Base-by-base conservation (phyloP, 164 flowering plant species). In the Umbellularia californica region DNA sequence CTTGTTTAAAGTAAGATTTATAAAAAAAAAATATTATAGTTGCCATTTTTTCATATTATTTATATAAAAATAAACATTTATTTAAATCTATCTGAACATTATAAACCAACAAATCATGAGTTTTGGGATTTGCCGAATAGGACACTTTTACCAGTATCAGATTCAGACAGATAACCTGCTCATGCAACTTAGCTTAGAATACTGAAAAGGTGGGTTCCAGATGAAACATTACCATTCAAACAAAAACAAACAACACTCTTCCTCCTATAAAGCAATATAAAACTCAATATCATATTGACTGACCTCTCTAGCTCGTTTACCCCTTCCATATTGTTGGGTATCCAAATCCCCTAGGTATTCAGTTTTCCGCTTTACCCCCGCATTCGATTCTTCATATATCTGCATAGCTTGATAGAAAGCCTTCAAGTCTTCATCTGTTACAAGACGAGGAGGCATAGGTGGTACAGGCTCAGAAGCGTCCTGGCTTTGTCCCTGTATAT, bases 261-360 rank as follows among this genome's bases (percentile, higher is more conserved):
- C 19, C n/a, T 13, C 60, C 17, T 5, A 55, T 20, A 17, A 12
- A 55, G 20, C 17, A 15, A 12, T 2, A 55, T 5, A 55, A 55
- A 55, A 15, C 60, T 55, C n/a, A 67, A 30, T 20, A 17, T 33
- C 35, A 17, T 30, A 28, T 20, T 3, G 9, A 80, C 96, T 60
- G 68, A 95, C 99, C 97, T 96, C 99, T 85, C 99, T 91, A 35
- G 97, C 87, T 76, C 99, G 88, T 82, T 96, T 96, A 7, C 99
- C 99, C 82, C 99, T 85, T 77, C 99, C 99, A 84, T 96, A 96
- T 0, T 90, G 97, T 81, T 88, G 88, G 69, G 92, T 88, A 77
- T 96, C 97, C 78, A 88, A 88, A 17, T 88, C 87, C 28, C 93
- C 94, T 79, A 82, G 81, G 79, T 70, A 63, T 24, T 81, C 91